Evolutionary conservation across 2,329 filamentous ascomycete species (phyloP), one percentile per base, ranked within the genome.

Genomic region (Colletotrichum echinochloae): DNA sequence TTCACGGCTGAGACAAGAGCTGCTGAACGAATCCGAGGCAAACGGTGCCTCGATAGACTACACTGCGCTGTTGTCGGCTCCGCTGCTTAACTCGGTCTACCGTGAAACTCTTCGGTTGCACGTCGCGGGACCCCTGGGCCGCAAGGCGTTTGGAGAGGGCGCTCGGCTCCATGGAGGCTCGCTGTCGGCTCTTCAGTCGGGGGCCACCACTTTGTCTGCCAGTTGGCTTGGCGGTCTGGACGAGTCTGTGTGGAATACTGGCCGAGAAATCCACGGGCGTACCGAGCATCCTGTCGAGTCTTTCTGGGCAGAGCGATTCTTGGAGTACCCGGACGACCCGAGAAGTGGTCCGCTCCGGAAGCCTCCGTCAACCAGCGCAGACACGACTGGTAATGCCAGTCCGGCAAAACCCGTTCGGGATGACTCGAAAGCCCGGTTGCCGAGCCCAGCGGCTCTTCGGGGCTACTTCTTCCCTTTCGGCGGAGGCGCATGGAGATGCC

Each of bases 291-390:
- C 73, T 12, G 48, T 72, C 3, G 30, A 63, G 5, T 35, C 61
- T 12, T 73, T 74, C 26, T 74, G 73, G 73, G 63, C 73, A 1
- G 73, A 74, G 48, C 60, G 73, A 1, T 74, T 74, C 44, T 48
- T 74, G 4, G 59, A 61, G 11, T 73, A 74, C 39, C 63, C 71
- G 5, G 71, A 71, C 6, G 68, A 74, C 26, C 70, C 70, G 2
- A 3, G n/a, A 1, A 74, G 73, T 49, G 73, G 72, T 5, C 73
- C 73, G 7, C 20, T 73, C 1, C 69, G 56, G 12, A 39, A 18
- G 12, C 20, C 26, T 8, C 16, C 12, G 18, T 52, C 2, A 20
- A 11, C 9, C 9, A 5, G 16, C n/a, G 5, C 16, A n/a, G 16
- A 3, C n/a, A 18, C 5, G 8, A n/a, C 7, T 16, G 37, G n/a